These are phyloP conservation scores for Parmales sp. DNA, from an alignment of 108 stramenopile species.

Conservation along the genomic window DNA sequence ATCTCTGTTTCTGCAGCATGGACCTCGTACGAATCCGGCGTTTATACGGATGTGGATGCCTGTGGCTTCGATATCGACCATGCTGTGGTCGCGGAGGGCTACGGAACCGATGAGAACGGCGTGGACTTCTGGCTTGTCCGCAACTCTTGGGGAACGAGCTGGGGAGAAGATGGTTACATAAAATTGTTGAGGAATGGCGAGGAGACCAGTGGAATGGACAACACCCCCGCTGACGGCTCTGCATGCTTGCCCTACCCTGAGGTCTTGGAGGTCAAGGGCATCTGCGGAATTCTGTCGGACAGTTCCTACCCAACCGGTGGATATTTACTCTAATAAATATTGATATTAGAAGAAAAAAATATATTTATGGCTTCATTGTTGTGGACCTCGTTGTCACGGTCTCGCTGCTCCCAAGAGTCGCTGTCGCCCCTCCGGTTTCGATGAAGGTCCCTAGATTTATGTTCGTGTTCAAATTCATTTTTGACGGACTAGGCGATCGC, in stretches of 20 bases:
- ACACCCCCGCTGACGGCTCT: background rate
- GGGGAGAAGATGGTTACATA: slow-evolving; percentile 86
- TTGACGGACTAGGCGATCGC: no score
- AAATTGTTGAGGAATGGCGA: slow-evolving; percentile 23
- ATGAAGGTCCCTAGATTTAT: no score
- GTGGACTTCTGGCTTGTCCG: slow-evolving; percentile 64
- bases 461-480: no score
- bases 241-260: background rate
- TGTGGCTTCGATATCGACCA: background rate
- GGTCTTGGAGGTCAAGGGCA: background rate
- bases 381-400: no score
- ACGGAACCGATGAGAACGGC: background rate
- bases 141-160: slow-evolving; percentile 79
- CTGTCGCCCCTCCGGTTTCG: no score
- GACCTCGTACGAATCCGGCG: no score
- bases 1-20: no score
- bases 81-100: background rate
- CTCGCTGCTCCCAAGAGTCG: no score
- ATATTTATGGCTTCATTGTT: no score
- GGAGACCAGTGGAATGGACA: background rate
- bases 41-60: background rate
- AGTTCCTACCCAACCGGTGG: background rate
- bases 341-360: no score
- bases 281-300: background rate
- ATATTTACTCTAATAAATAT: background rate